Conservation (phyloP, 2,329 filamentous ascomycete genomes). For the Phoma sp. region DNA sequence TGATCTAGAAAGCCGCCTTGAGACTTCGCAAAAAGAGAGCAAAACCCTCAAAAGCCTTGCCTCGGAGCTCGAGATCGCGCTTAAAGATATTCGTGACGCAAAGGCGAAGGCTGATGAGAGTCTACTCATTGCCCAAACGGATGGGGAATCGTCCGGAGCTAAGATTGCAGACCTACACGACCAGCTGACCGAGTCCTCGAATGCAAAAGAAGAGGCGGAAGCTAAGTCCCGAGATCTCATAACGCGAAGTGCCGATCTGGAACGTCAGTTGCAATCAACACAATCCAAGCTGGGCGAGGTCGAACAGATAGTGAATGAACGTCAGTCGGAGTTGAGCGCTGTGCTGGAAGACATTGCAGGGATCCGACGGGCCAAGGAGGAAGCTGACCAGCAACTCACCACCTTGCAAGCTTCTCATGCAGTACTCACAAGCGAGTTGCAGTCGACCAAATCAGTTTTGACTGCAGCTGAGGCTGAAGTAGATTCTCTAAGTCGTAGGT, state of each 20-base stretch:
- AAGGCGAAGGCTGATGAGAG: slow-evolving; percentile 17
- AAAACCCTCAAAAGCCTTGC: slow-evolving; percentile 17
- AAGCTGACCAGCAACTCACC: slow-evolving; percentile 27
- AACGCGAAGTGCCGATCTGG: slow-evolving; percentile 12
- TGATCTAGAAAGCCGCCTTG: slow-evolving; percentile 17
- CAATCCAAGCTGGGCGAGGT: slow-evolving; percentile 19
- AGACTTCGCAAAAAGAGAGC: slow-evolving; percentile 18
- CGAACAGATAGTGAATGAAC: slow-evolving; percentile 17
- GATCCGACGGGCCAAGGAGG: slow-evolving; percentile 26
- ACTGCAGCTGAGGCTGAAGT: slow-evolving; percentile 19
- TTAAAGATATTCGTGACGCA: slow-evolving; percentile 21
- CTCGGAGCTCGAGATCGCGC: slow-evolving; percentile 24
- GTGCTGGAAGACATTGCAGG: slow-evolving; percentile 26
- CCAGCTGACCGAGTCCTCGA: slow-evolving; percentile 10
- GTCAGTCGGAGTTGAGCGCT: slow-evolving; percentile 21
- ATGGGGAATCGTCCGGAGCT: slow-evolving; percentile 18
- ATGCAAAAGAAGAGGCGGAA: slow-evolving; percentile 17
- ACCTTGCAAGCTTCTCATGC: slow-evolving; percentile 21
- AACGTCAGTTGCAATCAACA: slow-evolving; percentile 17
- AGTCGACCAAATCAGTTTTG: slow-evolving; percentile 25
- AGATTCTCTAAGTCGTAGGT: slow-evolving; percentile 12
- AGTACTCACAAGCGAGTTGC: slow-evolving; percentile 25
- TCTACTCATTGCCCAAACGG: slow-evolving; percentile 11
- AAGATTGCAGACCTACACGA: slow-evolving; percentile 20
- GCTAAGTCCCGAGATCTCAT: slow-evolving; percentile 10